phyloP scores from a whole-genome alignment of 2,329 filamentous ascomycete genomes.

The Ascochyta clinopodiicola region DNA sequence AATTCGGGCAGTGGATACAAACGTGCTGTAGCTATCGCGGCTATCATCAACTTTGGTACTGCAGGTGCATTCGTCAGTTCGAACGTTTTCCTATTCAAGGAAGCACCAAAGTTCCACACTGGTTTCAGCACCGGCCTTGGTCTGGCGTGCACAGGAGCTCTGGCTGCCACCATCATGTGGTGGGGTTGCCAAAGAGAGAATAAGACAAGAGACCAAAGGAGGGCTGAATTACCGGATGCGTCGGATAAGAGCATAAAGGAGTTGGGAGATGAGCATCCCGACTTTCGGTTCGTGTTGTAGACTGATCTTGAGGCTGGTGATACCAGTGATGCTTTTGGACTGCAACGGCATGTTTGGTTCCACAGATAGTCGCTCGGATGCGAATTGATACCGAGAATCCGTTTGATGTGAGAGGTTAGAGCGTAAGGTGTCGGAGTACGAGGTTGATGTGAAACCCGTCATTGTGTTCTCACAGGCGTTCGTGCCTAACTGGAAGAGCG shows the following conservation, averaged over 20 bases:
- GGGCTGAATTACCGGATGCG: conserved; percentile 46
- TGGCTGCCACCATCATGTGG: conserved; percentile 43
- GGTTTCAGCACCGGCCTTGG: conserved; percentile 41
- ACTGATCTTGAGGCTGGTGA: too few relatives aligned
- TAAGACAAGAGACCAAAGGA: conserved; percentile 50
- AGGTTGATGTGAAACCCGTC: conserved; percentile 29
- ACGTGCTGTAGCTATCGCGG: conserved; percentile 26
- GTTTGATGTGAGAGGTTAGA: too few relatives aligned
- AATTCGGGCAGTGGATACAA: conserved; percentile 49
- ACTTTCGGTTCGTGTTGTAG: conserved; percentile 54
- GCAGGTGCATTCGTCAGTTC: conserved; percentile 63
- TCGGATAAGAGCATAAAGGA: conserved; percentile 34
- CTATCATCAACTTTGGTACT: conserved; percentile 55
- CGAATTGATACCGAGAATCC: too few relatives aligned
- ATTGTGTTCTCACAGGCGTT: conserved; percentile 24
- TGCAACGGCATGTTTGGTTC: too few relatives aligned
- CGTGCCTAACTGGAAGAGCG: conserved; percentile 18
- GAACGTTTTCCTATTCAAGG: conserved; percentile 38
- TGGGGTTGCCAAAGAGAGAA: conserved; percentile 60
- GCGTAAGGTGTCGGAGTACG: conserved; percentile 23
- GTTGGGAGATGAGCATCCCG: conserved; percentile 61
- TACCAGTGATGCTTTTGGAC: too few relatives aligned
- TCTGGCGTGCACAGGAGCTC: conserved; percentile 44
- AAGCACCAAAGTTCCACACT: conserved; percentile 34
- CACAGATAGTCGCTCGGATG: too few relatives aligned